Evolutionary conservation across 2,329 filamentous ascomycete species (phyloP), one percentile per base, ranked within the genome.

Genomic region (Myrmaecium sp.): DNA sequence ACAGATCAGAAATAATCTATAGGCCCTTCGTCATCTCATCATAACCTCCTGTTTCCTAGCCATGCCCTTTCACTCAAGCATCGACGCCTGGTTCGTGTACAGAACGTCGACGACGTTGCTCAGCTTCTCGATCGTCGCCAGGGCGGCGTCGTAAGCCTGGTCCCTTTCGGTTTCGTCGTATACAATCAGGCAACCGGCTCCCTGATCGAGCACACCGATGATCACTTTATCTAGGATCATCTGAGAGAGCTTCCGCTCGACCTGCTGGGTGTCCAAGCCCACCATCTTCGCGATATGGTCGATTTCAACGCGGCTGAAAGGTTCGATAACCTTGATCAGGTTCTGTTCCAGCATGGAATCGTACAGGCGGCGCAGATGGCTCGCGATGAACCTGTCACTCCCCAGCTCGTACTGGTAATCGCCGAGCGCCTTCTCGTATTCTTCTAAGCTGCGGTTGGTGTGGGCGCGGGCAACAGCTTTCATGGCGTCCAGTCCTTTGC

Each of bases 171-270:
- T 81, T 68, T 98, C 89, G 47, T 98, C 89, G 47, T 76, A 98
- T 42, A 98, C 82, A 54, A 94, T 93, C 50, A 98, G 66, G 54
- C 91, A 95, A 20, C 86, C 86, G n/a, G 83, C 81, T 26, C 89
- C 89, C 57, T 98, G 89, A 52, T 98, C 89, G 41, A 98, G 60
- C 30, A 98, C 89, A 32, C 91, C 89, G 40, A 94, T 82, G 47
- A 98, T 95, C 44, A 95, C 82, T 65, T 94, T 94, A 62, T 98
- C 89, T 32, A 98, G 67, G 47, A 98, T 98, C 91, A 98, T 98
- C 66, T 98, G 91, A 23, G 81, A 91, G 36, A 98, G 66, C 66
- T 98, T 98, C 43, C 84, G 74, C 69, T 98, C 91, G 33, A 98
- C 89, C 60, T 95, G 86, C 54, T 82, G 76, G 14, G 81, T 92